Evolutionary conservation across 2,329 filamentous ascomycete genomes (phyloP).

Genomic region (Karstenula rhodostoma): DNA sequence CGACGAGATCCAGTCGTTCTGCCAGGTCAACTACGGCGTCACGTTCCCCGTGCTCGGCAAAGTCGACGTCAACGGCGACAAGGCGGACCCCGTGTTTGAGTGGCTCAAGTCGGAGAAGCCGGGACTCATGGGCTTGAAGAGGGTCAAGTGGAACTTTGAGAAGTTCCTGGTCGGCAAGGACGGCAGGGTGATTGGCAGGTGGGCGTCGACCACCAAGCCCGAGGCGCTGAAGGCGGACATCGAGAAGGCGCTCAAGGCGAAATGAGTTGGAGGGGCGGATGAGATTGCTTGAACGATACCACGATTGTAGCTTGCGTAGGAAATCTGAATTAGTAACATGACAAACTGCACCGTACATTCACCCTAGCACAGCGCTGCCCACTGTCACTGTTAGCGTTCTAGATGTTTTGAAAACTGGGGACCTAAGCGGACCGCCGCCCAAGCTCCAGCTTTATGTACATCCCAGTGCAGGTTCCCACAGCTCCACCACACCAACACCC

Average conservation of each 20-base stretch:
- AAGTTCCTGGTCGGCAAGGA: constrained; percentile 92
- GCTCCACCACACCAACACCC: background rate
- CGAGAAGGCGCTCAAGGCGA: constrained; percentile 69
- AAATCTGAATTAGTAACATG: background rate
- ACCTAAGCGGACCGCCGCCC: background rate
- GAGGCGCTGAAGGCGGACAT: constrained; percentile 79
- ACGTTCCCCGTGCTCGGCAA: constrained; percentile 91
- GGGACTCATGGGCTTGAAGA: constrained; percentile 85
- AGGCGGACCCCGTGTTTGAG: constrained; percentile 79
- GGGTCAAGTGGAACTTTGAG: constrained; percentile 99
- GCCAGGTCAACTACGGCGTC: constrained; percentile 93
- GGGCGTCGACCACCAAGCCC: constrained; percentile 89
- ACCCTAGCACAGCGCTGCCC: constrained; percentile 1
- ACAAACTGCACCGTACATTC: background rate
- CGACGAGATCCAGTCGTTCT: constrained; percentile 72
- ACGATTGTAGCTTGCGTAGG: background rate
- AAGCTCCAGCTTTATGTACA: background rate
- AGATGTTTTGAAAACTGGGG: background rate
- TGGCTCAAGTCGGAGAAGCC: constrained; percentile 77
- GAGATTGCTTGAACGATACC: constrained; percentile 5
- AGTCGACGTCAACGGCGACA: constrained; percentile 85
- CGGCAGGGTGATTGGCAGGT: constrained; percentile 83
- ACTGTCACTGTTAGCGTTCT: background rate
- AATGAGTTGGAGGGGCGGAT: constrained; percentile 3
- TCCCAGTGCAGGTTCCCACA: too few relatives aligned